These are phyloP conservation scores for Sugiyamaella chiloensis DNA, from an alignment of 805 yeast genomes.

Conservation along the genomic window DNA sequence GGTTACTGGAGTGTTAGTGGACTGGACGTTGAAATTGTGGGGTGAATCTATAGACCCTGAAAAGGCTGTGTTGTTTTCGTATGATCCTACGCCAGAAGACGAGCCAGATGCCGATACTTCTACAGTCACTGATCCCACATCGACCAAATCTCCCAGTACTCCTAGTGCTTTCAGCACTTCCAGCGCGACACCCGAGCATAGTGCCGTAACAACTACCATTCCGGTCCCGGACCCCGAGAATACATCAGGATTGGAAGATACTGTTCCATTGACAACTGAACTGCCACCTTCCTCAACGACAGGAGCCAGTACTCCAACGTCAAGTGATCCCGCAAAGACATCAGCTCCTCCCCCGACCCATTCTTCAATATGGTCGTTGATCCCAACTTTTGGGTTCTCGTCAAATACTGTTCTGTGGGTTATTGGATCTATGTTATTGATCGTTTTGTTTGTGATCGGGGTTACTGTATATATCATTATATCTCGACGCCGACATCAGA, in stretches of 20 bases:
- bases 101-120: conserved; percentile 15
- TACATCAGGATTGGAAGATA: neutral
- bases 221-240: too few relatives aligned
- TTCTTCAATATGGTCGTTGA: conserved; percentile 20
- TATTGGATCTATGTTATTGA: conserved; percentile 42
- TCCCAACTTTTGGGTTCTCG: conserved; percentile 34
- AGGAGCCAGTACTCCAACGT: conserved; percentile 6
- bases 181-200: neutral
- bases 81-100: conserved; percentile 33
- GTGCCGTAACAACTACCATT: neutral
- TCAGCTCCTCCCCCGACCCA: conserved; percentile 8
- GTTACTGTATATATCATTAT: conserved; percentile 39
- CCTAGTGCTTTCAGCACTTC: neutral
- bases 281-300: neutral
- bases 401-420: conserved; percentile 30
- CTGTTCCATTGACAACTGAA: neutral
- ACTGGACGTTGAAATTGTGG: conserved; percentile 78
- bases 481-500: conserved; percentile 34
- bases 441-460: conserved; percentile 40
- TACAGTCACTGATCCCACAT: conserved; percentile 15
- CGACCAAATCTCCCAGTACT: neutral
- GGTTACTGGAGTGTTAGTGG: conserved; percentile 39
- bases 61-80: conserved; percentile 56
- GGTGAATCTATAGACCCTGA: conserved; percentile 72
- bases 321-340: conserved; percentile 6